phyloP scores from a whole-genome alignment of 2,329 filamentous ascomycete genomes.

The Fusarium paranaense region DNA sequence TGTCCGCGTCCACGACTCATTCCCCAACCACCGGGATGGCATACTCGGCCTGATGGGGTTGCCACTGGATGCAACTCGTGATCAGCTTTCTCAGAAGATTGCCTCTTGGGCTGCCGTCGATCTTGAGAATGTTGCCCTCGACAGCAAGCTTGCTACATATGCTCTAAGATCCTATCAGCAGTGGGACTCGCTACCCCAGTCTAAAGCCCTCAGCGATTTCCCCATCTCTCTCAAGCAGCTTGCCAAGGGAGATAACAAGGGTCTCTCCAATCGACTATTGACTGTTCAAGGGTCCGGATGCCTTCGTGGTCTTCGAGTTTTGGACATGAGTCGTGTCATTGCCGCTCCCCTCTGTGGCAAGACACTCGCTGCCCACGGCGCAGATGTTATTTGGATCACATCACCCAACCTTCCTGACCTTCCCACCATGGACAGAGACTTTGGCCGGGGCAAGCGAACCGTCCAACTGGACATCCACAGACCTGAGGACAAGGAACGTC shows the following conservation, averaged over 20 bases:
- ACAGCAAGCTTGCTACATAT: constrained; percentile 57
- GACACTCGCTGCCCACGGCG: constrained; percentile 77
- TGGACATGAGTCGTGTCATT: constrained; percentile 79
- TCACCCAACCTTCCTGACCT: constrained; percentile 72
- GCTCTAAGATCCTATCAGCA: constrained; percentile 61
- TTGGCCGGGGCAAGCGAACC: constrained; percentile 75
- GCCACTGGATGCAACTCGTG: constrained; percentile 44
- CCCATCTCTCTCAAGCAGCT: constrained; percentile 59
- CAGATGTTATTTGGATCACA: constrained; percentile 77
- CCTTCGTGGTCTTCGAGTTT: constrained; percentile 72
- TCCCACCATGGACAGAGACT: constrained; percentile 74
- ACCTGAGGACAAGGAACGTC: constrained; percentile 58
- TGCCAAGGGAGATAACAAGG: constrained; percentile 8
- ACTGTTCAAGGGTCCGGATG: constrained; percentile 33
- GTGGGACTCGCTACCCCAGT: constrained; percentile 64
- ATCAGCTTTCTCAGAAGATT: constrained; percentile 54
- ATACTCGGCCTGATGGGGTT: constrained; percentile 58
- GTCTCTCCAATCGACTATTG: not conserved
- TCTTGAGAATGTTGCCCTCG: constrained; percentile 58
- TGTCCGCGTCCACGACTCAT: constrained; percentile 66
- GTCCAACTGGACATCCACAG: constrained; percentile 70
- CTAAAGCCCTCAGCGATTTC: constrained; percentile 55
- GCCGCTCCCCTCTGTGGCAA: constrained; percentile 76
- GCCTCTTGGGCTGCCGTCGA: constrained; percentile 57
- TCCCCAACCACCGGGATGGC: constrained; percentile 61